These are phyloP conservation scores for Phytophthora crassamura DNA, from an alignment of 352 stramenopile species.

Conservation along the genomic window DNA sequence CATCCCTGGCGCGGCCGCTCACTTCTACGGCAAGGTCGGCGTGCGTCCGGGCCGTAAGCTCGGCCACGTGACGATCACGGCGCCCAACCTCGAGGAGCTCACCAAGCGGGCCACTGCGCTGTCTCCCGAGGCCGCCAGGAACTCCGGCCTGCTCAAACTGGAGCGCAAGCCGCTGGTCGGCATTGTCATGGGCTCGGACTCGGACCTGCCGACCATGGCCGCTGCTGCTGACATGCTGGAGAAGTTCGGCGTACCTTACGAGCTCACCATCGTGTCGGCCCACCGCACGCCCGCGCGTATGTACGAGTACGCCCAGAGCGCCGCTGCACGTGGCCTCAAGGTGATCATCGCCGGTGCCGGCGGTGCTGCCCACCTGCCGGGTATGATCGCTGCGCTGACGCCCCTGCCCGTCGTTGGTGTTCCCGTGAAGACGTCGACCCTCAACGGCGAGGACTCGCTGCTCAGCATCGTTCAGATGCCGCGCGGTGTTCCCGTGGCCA, in stretches of 20 bases:
- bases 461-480: constrained; percentile 99
- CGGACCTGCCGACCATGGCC: constrained; percentile 97
- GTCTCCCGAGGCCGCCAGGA: constrained; percentile 48
- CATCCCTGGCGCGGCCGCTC: constrained; percentile 89
- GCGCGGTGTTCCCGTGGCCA: constrained; percentile 97
- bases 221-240: constrained; percentile 96
- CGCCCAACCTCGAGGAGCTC: constrained; percentile 85
- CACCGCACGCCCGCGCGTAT: constrained; percentile 97
- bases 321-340: constrained; percentile 89
- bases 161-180: constrained; percentile 61
- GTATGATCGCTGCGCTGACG: constrained; percentile 92
- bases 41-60: constrained; percentile 96
- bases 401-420: constrained; percentile 95
- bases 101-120: constrained; percentile 67
- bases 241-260: constrained; percentile 95
- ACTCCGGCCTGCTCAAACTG: constrained; percentile 44
- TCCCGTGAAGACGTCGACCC: constrained; percentile 97
- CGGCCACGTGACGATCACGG: constrained; percentile 97
- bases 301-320: constrained; percentile 95
- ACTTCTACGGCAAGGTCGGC: constrained; percentile 97
- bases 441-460: constrained; percentile 98
- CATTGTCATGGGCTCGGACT: constrained; percentile 95
- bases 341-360: constrained; percentile 97
- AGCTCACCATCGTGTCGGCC: constrained; percentile 98
- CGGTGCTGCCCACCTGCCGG: constrained; percentile 97